Evolutionary conservation across 306 rosid species (phyloP), one percentile per base, ranked within the genome.

Genomic region (Trifolium fragiferum): DNA sequence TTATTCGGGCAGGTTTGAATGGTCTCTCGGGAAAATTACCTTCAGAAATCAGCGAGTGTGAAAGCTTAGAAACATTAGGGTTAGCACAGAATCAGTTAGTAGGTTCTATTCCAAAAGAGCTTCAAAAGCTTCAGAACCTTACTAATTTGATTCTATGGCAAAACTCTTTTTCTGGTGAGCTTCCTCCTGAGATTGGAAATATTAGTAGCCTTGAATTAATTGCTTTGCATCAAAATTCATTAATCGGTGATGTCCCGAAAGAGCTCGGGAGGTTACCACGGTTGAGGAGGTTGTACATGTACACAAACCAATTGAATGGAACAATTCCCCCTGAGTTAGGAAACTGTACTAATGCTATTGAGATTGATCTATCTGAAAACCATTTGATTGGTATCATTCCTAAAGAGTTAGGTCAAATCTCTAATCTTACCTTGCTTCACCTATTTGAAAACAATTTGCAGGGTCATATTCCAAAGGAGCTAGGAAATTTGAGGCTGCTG

Each of bases 301-400:
- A 90, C 70, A 90, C 89, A 78, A 90, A 88, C 84, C 84, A 68
- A 81, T 72, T 90, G 81, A 90, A 90, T 78, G 96, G 88, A 54
- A 88, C 91, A 33, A 86, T 90, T 59, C 91, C 93, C 25, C 37
- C 43, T 12, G 90, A 86, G 76, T 82, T 90, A 71, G 90, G 91
- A 77, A 90, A 85, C 75, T 88, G 91, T 50, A 88, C 85, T 72
- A 83, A 49, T 66, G 96, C 89, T 60, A 51, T 78, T 78, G 89
- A 90, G 82, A 86, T 90, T 65, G 96, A 90, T 75, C 85, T 90
- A 20, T 90, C 93, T 1, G 96, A 90, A 65, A 90, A 90, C 58
- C 87, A 67, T 76, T 70, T 90, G 68, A 78, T 69, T 15, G 91
- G 93, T 53, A 60, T 25, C 80, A 88, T 90, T 72, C 96, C 96